Evolutionary conservation across 1,284 basidiomycete species (phyloP), one percentile per base, ranked within the genome.

Genomic region (Meira nashicola): DNA sequence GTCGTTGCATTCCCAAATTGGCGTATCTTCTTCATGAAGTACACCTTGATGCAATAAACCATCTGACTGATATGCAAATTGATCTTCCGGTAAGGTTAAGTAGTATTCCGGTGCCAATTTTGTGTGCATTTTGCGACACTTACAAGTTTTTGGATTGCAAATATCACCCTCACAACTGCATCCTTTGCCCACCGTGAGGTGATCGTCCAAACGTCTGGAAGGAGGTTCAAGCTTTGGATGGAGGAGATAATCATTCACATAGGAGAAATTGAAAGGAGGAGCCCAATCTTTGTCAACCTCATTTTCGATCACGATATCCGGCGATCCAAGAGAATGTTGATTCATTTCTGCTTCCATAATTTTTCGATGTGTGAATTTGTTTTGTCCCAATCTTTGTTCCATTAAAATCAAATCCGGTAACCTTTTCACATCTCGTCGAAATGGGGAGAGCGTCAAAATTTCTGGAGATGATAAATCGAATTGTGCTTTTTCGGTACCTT

Each of bases 1-100:
- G 46, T 84, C 85, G 70, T 92, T 90, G 77, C 92, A 95, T 78
- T 94, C 92, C 71, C 89, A 90, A 39, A 93, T 86, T 0, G 90
- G 87, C 55, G 84, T 57, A 11, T 58, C 60, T 12, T 37, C 6
- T 39, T 19, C 41, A 10, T 28, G 15, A 11, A 58, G 28, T 8
- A 62, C 25, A 2, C n/a, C 19, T 7, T 21, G 38, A 11, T 21
- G 28, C 17, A 73, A 49, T 1, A 55, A 39, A 14, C 71, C 69
- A 4, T 54, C 6, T 4, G 8, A 17, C 37, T 59, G 52, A 58
- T 73, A 73, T 5, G 54, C 43, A 19, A 59, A 58, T 11, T 21
- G n/a, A 55, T 37, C 39, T 19, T 14, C 4, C 21, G 21, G 25
- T 12, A 43, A 25, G 4, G n/a, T 58, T 19, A 11, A 7, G 2